Evolutionary conservation across 495 filamentous ascomycete species (phyloP), one percentile per base, ranked within the genome.

Genomic region (Polyplosphaeria fusca): DNA sequence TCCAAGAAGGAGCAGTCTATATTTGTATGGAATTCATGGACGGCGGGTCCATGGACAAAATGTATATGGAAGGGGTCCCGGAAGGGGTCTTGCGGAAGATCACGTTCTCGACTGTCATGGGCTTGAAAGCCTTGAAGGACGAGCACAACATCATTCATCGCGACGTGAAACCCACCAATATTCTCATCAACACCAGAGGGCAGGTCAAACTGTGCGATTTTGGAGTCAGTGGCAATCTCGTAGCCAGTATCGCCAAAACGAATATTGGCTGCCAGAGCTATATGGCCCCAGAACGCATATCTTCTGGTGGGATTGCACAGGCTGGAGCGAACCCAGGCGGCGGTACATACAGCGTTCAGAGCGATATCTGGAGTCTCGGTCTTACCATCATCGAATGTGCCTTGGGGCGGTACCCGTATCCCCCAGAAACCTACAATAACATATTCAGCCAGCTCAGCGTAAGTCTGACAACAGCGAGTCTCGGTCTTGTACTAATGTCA

Each of bases 1-100:
- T 95, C 76, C 93, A 99, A 71, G 93, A 99, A 75, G 93, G 93
- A 19, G 91, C 93, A 1, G 93, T 99, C 4, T 99, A 97, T 69
- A 97, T 99, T 71, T 99, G 93, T 73, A 94, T 99, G 69, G 93
- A 99, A 70, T 96, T 87, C 68, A 99, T 99, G 93, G 91, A 99
- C 72, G 93, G 94, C 48, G 93, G 93, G n/a, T 96, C 91, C 35
- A 89, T 97, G 65, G 93, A 99, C 74, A 96, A 96, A 65, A 72
- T 97, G 16, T 99, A 99, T 70, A 84, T 82, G n/a, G 89, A 89
- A 49, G 93, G 93, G 26, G 84, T 99, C 44, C 88, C 93, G 1
- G 93, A 99, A 67, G 81, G 79, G 47, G 83, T 97, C 5, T 76
- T 99, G 38, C 86, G 89, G 38, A 96, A 96, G 67, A 89, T 97